Base-by-base conservation (phyloP, 1,284 basidiomycete species). In the Puccinia triticina region DNA sequence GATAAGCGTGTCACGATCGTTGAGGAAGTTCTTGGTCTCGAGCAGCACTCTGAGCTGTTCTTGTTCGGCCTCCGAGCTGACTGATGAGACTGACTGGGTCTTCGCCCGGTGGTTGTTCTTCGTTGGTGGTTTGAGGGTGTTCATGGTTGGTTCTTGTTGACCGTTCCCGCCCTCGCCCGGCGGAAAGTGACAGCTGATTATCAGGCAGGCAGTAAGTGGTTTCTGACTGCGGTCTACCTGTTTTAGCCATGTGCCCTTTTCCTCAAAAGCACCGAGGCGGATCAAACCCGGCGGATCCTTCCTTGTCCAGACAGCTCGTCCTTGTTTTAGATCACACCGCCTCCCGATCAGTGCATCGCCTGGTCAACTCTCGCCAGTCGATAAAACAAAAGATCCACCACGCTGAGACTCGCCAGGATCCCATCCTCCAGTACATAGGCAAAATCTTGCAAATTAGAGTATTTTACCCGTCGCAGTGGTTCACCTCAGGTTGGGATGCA, bases 1-100 rank as follows among this genome's bases (percentile, higher is more conserved):
- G 50, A 80, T 43, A n/a, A 80, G 48, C 5, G 64, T 71, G 59
- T 80, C 77, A 43, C 77, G 77, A 37, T 80, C 77, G 18, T 72
- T 55, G 16, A 80, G 32, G 16, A 80, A 80, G 40, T 66, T 57
- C 67, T 72, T 80, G 3, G 77, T 80, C n/a, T 80, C 77, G 32
- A 37, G 14, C 21, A 80, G 43, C 21, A 80, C 32, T 53, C 55
- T 53, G 46, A 53, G 37, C 3, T 64, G 32, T 50, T 78, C 76
- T 16, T 40, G 46, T 16, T 78, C 76, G 32, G 61, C n/a, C 48
- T 78, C 40, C 12, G 64, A 67, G 26, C 12, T 48, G 18, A 59
- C 37, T 4, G 69, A 71, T 7, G 69, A 66, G 34, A 66, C 34
- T 12, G 61, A 66, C 61, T 40, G 61, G 18, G 61, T 66, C 18